phyloP scores from a whole-genome alignment of 192 early-diverging fungal genomes.

The Coemansia guatemalensis region DNA sequence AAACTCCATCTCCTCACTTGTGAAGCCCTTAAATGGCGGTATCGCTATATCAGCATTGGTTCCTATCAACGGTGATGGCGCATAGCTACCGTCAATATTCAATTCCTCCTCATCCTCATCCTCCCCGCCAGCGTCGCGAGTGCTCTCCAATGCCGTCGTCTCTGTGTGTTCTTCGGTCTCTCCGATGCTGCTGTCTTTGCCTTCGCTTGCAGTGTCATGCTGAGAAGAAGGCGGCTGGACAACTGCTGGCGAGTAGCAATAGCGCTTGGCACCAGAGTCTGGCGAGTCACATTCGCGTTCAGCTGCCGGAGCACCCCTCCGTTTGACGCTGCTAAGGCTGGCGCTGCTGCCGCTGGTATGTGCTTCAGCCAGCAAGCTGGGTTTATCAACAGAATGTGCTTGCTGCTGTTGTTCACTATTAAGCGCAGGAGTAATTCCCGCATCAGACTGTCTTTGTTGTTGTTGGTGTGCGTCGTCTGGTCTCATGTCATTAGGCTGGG shows the following conservation, averaged over 20 bases:
- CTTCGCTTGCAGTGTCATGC: too few species aligned
- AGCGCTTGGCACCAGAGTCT: slow-evolving; percentile 18
- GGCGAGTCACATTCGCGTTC: not conserved
- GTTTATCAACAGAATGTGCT: not conserved
- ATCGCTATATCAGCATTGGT: not conserved
- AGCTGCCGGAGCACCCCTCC: slow-evolving; percentile 14
- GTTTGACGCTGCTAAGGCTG: slow-evolving; percentile 26
- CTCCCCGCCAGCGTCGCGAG: not conserved
- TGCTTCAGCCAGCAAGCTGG: not conserved
- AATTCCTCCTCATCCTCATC: slow-evolving; percentile 26
- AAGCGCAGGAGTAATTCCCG: not conserved
- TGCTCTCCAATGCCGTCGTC: too few species aligned
- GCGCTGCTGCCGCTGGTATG: slow-evolving; percentile 13
- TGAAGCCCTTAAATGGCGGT: slow-evolving; percentile 20
- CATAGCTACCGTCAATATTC: slow-evolving; percentile 48
- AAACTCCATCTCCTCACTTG: slow-evolving; percentile 30
- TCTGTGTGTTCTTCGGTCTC: too few species aligned
- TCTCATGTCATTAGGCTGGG: not conserved
- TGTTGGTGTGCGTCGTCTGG: slow-evolving; percentile 1
- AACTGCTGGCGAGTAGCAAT: slow-evolving; percentile 9
- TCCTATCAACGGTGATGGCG: slow-evolving; percentile 32
- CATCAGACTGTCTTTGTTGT: not conserved
- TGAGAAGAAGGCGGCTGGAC: too few species aligned
- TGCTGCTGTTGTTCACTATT: not conserved
- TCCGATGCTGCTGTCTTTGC: too few species aligned